Conservation (phyloP, 2,329 filamentous ascomycete species). For the Penicillium fuscoglaucum region DNA sequence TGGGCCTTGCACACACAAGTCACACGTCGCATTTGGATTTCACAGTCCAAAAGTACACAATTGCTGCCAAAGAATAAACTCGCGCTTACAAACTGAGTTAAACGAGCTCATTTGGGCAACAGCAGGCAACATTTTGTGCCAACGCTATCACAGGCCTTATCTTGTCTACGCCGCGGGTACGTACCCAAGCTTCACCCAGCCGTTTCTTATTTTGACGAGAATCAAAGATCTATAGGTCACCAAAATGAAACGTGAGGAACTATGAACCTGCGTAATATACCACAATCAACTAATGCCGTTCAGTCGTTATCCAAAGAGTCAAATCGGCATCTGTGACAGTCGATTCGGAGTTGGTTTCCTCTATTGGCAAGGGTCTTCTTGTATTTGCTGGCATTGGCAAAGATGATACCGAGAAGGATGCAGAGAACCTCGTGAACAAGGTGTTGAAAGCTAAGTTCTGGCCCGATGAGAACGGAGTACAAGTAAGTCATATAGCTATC, state of each 20-base stretch:
- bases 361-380: conserved; percentile 84
- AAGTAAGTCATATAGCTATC: conserved; percentile 47
- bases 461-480: conserved; percentile 74
- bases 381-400: conserved; percentile 90
- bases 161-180: neutral
- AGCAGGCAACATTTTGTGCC: neutral
- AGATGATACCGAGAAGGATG: conserved; percentile 86
- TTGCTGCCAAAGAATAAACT: neutral
- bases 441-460: conserved; percentile 88
- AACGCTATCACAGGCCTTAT: neutral
- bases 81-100: neutral
- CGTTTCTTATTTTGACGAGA: neutral
- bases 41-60: neutral
- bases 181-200: neutral
- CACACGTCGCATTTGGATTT: neutral
- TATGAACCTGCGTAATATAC: neutral
- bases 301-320: conserved; percentile 90
- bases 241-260: conserved; percentile 6
- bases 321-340: conserved; percentile 95
- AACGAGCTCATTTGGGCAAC: neutral
- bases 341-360: conserved; percentile 84
- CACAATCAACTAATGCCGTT: conserved; percentile 7
- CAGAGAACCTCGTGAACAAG: conserved; percentile 78
- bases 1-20: neutral
- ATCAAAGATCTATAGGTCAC: neutral